Base-by-base conservation (phyloP, 2,329 filamentous ascomycete genomes). In the Neurospora sp. region DNA sequence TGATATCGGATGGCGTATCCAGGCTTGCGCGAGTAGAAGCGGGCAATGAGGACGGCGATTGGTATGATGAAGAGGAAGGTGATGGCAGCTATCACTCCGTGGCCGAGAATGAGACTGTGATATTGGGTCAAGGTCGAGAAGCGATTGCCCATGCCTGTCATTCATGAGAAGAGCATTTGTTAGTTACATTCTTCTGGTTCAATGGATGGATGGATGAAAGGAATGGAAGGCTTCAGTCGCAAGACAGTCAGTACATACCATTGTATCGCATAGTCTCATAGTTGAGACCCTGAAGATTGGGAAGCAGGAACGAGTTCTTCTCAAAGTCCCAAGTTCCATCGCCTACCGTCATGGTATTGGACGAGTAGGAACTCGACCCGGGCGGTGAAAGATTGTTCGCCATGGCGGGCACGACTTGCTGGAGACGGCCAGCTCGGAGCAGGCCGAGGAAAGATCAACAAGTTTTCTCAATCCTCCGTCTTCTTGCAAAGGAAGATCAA, bases 241-340 rank as follows among this genome's bases (percentile, higher is more conserved):
- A 33, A n/a, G n/a, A n/a, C n/a, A n/a, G n/a, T n/a, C n/a, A n/a
- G n/a, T n/a, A 33, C 33, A 74, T 81, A 92, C 91, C 92, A 86
- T 96, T 96, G 81, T 93, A 93, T 78, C 86, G 88, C 89, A 92
- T 94, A 6, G 92, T 94, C 67, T 90, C 90, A 78, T 92, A 92
- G 77, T 93, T 92, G 73, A 92, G 80, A 8, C 91, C 91, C 75
- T 89, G 83, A 66, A 96, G 82, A 76, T 93, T 93, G 41, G 92
- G 92, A 68, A 96, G 81, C 69, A 96, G 82, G 78, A 95, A 96
- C 19, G 87, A 89, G 77, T 94, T 92, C 77, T 90, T 90, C 71
- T 85, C 84, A 70, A 90, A 90, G 76, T 94, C 90, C 92, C 92
- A 96, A 40, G 92, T 95, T 28, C 92, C 92, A 78, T 95, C 92